Conservation (phyloP, 2,329 filamentous ascomycete species). For the Monosporascus sp. region DNA sequence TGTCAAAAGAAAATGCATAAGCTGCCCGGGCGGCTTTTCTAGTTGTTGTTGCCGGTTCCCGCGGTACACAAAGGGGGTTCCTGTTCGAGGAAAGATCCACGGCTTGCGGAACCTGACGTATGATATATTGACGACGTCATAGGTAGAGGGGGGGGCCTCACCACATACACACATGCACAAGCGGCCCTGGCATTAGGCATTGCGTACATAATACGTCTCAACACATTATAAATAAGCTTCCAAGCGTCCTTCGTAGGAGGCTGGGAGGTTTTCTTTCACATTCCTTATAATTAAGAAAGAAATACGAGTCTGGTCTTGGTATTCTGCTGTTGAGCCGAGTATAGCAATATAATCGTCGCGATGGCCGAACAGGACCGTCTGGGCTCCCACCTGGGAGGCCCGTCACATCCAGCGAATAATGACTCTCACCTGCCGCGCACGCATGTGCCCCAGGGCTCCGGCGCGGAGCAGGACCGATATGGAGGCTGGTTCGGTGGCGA, state of each 20-base stretch:
- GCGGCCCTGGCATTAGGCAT: not conserved
- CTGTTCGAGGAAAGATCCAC: not conserved
- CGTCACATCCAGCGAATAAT: slow-evolving; percentile 1
- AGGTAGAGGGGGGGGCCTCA: not conserved
- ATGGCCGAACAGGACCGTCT: slow-evolving; percentile 19
- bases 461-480: slow-evolving; percentile 18
- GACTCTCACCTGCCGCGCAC: not conserved
- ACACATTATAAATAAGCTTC: not conserved
- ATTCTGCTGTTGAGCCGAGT: no score
- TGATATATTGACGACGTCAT: slow-evolving; percentile 1
- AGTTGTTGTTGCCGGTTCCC: not conserved
- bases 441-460: slow-evolving; percentile 4
- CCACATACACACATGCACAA: not conserved
- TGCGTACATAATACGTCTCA: no score
- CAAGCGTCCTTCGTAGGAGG: not conserved
- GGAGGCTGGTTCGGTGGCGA: slow-evolving; percentile 3
- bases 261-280: not conserved
- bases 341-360: slow-evolving; percentile 1
- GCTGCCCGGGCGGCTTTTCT: no score
- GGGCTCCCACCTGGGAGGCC: slow-evolving; percentile 7
- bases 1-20: no score
- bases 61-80: not conserved
- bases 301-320: no score
- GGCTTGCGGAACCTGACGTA: not conserved
- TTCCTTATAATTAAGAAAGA: no score